Evolutionary conservation across 106 monocot genomes (phyloP), one percentile per base, ranked within the genome.

Genomic region (Ottelia alismoides): DNA sequence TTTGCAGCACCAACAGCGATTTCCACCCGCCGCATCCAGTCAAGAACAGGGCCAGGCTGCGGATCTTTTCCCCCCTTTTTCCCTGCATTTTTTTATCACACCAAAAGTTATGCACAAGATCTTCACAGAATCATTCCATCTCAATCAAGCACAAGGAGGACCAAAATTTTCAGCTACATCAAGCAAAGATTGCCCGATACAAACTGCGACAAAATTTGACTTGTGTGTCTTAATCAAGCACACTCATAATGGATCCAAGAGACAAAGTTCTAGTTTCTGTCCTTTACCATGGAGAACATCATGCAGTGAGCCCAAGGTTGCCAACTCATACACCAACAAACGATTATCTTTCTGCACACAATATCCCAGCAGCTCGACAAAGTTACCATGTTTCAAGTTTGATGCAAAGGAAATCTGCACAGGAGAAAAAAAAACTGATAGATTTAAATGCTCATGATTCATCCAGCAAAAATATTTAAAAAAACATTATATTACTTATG

Each of bases 11-110:
- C n/a, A n/a, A n/a, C n/a, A n/a, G n/a, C n/a, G n/a, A n/a, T n/a
- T n/a, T n/a, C n/a, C 30, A 77, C 82, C 45, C 82, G 50, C 20
- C 77, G 67, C 2, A 2, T 61, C 82, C 82, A 83, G 63, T n/a
- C 74, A 17, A 83, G 47, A 28, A 65, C 66, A 12, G 77, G 77
- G 26, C 82, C 74, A 28, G 77, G 82, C 28, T 67, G 67, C 27
- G 77, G 70, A 63, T 28, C 72, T 45, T 77, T 56, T 23, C 67
- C 82, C n/a, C n/a, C n/a, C n/a, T n/a, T n/a, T n/a, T n/a, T n/a
- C n/a, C n/a, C n/a, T n/a, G n/a, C n/a, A n/a, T 4, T 77, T 77
- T 74, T 77, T 83, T 58, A 70, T 83, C 20, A 77, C 82, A 77
- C 64, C 20, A 20, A 26, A 48, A 22, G 14, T 53, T 30, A 52